These are phyloP conservation scores for Barbatosphaeria neglecta DNA, from an alignment of 495 filamentous ascomycete species.

Conservation along the genomic window DNA sequence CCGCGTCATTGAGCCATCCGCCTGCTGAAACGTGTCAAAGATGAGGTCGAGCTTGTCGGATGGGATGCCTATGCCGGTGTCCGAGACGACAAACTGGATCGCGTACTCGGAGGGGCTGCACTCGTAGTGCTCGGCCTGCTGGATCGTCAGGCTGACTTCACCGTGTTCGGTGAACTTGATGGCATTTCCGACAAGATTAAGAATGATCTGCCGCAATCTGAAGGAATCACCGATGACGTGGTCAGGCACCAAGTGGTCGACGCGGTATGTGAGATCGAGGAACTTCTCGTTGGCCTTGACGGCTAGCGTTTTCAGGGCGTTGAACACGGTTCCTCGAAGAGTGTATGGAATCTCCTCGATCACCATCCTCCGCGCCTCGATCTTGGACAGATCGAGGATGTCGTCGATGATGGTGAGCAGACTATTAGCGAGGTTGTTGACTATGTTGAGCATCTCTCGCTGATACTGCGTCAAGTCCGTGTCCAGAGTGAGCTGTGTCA, in stretches of 20 bases:
- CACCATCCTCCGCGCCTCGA: slow-evolving; percentile 98
- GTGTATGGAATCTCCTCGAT: slow-evolving; percentile 98
- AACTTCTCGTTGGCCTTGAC: slow-evolving; percentile 97
- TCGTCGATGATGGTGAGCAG: slow-evolving; percentile 97
- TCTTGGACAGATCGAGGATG: slow-evolving; percentile 98
- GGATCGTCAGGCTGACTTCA: slow-evolving; percentile 89
- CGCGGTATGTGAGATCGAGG: slow-evolving; percentile 85
- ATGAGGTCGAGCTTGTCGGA: slow-evolving; percentile 94
- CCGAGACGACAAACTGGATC: slow-evolving; percentile 91
- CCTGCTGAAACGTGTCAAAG: slow-evolving; percentile 99
- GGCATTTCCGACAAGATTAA: slow-evolving; percentile 71
- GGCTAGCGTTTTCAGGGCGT: slow-evolving; percentile 88
- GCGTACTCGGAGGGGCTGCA: slow-evolving; percentile 68
- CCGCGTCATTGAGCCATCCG: slow-evolving; percentile 92
- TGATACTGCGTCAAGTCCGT: slow-evolving; percentile 92
- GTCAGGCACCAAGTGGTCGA: slow-evolving; percentile 89
- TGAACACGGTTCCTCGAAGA: slow-evolving; percentile 89
- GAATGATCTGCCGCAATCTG: slow-evolving; percentile 87
- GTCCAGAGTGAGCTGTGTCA: slow-evolving; percentile 95
- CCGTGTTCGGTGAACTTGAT: slow-evolving; percentile 98
- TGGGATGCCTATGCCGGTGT: slow-evolving; percentile 96
- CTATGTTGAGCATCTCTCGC: slow-evolving; percentile 97
- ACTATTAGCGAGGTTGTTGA: slow-evolving; percentile 95
- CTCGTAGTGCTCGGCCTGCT: slow-evolving; percentile 50
- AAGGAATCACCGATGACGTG: slow-evolving; percentile 96